phyloP scores from a whole-genome alignment of 306 rosid species.

The Herpetospermum pedunculosum region DNA sequence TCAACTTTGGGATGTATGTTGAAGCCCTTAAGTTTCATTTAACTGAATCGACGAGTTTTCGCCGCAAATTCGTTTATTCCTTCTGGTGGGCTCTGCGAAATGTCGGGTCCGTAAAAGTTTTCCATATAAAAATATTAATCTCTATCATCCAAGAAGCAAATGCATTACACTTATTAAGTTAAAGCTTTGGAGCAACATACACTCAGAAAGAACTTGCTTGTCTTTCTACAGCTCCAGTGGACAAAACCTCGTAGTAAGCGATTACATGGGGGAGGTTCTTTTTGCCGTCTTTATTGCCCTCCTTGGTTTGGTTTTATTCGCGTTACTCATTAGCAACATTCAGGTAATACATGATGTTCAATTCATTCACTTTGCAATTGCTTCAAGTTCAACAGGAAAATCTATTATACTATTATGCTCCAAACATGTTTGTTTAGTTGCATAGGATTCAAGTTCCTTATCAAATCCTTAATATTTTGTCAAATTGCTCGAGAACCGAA shows the following conservation, averaged over 20 bases:
- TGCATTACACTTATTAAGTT: no score
- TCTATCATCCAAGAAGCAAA: no score
- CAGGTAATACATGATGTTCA: constrained; percentile 39
- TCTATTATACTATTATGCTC: neutral
- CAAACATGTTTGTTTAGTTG: neutral
- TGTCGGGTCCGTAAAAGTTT: constrained; percentile 39
- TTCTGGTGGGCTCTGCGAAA: constrained; percentile 95
- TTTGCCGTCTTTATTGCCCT: constrained; percentile 57
- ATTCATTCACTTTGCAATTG: neutral
- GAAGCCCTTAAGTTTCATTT: constrained; percentile 42
- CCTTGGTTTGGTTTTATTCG: constrained; percentile 63
- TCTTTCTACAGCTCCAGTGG: constrained; percentile 60
- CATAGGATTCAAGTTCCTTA: no score
- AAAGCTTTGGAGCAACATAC: neutral
- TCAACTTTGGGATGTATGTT: constrained; percentile 56
- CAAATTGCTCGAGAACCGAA: no score
- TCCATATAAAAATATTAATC: no score
- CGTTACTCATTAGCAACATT: constrained; percentile 79
- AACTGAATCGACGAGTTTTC: constrained; percentile 24
- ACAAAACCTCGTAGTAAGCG: constrained; percentile 64
- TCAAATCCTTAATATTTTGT: no score
- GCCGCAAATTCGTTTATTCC: constrained; percentile 51
- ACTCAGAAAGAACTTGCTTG: neutral
- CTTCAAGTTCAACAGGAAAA: neutral
- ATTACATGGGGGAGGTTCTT: constrained; percentile 37